Base-by-base conservation (phyloP, 2,329 filamentous ascomycete genomes). In the Tolypocladium endophyticum region DNA sequence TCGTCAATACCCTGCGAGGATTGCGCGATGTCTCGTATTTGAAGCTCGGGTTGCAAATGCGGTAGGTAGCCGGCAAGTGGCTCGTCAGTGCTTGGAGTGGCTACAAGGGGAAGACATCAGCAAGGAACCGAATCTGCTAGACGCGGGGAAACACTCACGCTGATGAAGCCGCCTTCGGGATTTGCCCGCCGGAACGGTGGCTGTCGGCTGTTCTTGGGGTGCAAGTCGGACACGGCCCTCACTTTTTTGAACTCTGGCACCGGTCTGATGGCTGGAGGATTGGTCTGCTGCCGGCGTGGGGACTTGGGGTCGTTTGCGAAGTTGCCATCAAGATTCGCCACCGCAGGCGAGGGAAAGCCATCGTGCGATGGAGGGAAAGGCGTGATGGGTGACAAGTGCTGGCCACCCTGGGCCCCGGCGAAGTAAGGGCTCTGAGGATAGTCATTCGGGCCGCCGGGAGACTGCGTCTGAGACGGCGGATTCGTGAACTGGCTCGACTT, bases 21-120 rank as follows among this genome's bases (percentile, higher is more conserved):
- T 99, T 99, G 65, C 94, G 86, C 58, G 94, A 97, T 20, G 94
- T 97, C 73, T 99, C 94, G 76, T 99, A 99, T 78, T 99, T 97
- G 81, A 99, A 99, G 68, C 84, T 87, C 3, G 92, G 92, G 72
- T 99, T 99, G 79, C 94, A 99, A 73, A 99, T 97, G 68, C 94
- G 89, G 77, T 99, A 99, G 2, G 94, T 97, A 6, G 92, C 88
- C 20, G 94, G 93, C 25, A 99, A 81, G 69, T 97, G 92, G 47
- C 89, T 88, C 1, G 94, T 99, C 62, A 99, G 81, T 55, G 94
- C 93, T 87, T 97, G 93, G 56, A 99, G 82, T 56, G 94, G 94
- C 91, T 96, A 71, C 47, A 60, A 62, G 50, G 18, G 25, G 33
- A 11, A 35, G n/a, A 36, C 4, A 18, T 23, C 2, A 20, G 53